Evolutionary conservation across 2,329 filamentous ascomycete genomes (phyloP), one percentile per base, ranked within the genome.

Genomic region (Fusarium sp.): DNA sequence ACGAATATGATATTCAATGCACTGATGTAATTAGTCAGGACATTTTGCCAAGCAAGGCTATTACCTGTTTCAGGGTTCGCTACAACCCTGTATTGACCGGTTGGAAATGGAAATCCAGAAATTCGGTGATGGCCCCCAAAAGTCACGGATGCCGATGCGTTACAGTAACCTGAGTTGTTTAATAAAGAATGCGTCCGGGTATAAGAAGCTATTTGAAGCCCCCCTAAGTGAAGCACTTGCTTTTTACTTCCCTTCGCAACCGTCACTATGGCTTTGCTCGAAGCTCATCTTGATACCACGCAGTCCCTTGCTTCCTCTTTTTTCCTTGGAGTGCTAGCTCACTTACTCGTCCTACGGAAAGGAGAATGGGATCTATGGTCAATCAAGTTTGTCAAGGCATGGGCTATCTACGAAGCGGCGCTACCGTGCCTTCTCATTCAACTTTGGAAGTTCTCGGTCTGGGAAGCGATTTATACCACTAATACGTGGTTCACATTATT

Each of bases 331-430:
- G 24, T 60, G 0, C 3, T 57, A 1, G 21, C 20, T 1, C 67
- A 70, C 21, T 8, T 54, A 2, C 20, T 26, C 16, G 7, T 46
- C 5, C 10, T 70, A 1, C 49, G 67, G 1, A 42, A 63, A 5
- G 67, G 67, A 2, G 67, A 70, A 39, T 70, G 67, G 67, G 61
- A 70, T 7, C 29, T 52, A 3, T 63, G 42, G 39, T 23, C 62
- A 0, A 55, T 52, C 10, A 49, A 6, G 8, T 43, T 60, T 0
- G 24, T 67, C 7, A 57, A 31, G 10, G 6, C 15, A 7, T 53
- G 42, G 54, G n/a, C 15, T 15, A 18, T 26, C 1, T 55, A 39
- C 4, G 54, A 46, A 26, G n/a, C 38, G 3, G 33, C 44, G 2
- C 12, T 50, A 10, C 39, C 61, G 23, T 18, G 29, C 13, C 13